These are phyloP conservation scores for Passalora sequoiae DNA, from an alignment of 2,329 filamentous ascomycete genomes.

Conservation along the genomic window DNA sequence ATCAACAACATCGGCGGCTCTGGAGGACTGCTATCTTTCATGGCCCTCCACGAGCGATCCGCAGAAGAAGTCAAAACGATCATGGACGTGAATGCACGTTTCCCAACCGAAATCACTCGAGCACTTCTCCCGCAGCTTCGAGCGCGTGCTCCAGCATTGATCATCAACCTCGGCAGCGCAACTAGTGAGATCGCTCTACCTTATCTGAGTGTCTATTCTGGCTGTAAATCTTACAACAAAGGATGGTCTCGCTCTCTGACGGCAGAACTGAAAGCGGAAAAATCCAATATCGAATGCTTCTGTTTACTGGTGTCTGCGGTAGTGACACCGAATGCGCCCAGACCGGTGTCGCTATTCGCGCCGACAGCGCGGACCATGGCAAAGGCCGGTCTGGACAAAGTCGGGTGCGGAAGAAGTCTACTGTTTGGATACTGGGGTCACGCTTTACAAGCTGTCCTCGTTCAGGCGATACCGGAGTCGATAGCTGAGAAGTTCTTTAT, in stretches of 20 bases:
- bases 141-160: constrained; percentile 40
- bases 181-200: constrained; percentile 44
- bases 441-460: constrained; percentile 20
- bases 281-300: constrained; percentile 36
- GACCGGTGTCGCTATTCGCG: constrained; percentile 12
- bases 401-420: constrained; percentile 21
- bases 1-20: constrained; percentile 55
- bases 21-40: constrained; percentile 31
- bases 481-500: constrained; percentile 9
- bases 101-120: constrained; percentile 47
- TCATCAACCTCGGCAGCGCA: constrained; percentile 50
- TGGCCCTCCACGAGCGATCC: constrained; percentile 35
- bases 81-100: constrained; percentile 47
- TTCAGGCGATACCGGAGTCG: constrained; percentile 18
- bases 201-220: constrained; percentile 44
- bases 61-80: constrained; percentile 39
- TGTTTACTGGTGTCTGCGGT: constrained; percentile 17
- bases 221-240: constrained; percentile 45
- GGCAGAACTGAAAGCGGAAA: constrained; percentile 41
- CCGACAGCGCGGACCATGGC: constrained; percentile 21
- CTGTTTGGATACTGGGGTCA: constrained; percentile 28
- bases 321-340: constrained; percentile 16
- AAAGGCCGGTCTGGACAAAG: constrained; percentile 15
- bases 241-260: constrained; percentile 38
- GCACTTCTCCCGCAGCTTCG: constrained; percentile 44